Evolutionary conservation across 225 moss, liverwort and hornwort genomes (phyloP).

Genomic region (Polytrichum commune): DNA sequence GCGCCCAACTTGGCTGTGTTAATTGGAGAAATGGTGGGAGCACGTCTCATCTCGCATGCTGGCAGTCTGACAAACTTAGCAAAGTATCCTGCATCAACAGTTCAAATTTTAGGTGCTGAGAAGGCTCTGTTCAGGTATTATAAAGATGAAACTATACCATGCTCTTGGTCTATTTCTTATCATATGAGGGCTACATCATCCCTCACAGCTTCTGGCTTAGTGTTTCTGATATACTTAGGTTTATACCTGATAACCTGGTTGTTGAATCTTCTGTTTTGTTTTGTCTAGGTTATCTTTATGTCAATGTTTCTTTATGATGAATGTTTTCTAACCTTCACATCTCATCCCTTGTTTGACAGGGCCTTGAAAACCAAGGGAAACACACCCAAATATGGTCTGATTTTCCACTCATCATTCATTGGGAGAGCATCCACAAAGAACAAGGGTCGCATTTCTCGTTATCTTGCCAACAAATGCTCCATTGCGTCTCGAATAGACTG

Average conservation of each 20-base stretch:
- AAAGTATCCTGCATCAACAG: conserved; percentile 91
- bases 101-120: conserved; percentile 92
- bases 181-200: too few relatives aligned
- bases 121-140: conserved; percentile 90
- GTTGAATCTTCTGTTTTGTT: too few relatives aligned
- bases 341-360: conserved; percentile 28
- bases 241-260: too few relatives aligned
- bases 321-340: too few relatives aligned
- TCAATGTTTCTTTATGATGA: too few relatives aligned
- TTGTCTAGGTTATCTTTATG: too few relatives aligned
- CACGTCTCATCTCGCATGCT: conserved; percentile 94
- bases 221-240: too few relatives aligned
- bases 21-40: conserved; percentile 96
- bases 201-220: too few relatives aligned
- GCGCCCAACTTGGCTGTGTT: conserved; percentile 91
- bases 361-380: conserved; percentile 98
- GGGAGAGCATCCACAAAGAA: conserved; percentile 82
- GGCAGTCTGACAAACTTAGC: conserved; percentile 94
- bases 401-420: conserved; percentile 92
- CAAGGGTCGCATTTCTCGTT: conserved; percentile 92
- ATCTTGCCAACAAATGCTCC: conserved; percentile 96
- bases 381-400: conserved; percentile 88
- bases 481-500: conserved; percentile 97
- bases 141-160: too few relatives aligned
- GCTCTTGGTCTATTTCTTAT: too few relatives aligned